Evolutionary conservation across 192 early-diverging fungal genomes (phyloP).

Genomic region (Coemansia sp.): DNA sequence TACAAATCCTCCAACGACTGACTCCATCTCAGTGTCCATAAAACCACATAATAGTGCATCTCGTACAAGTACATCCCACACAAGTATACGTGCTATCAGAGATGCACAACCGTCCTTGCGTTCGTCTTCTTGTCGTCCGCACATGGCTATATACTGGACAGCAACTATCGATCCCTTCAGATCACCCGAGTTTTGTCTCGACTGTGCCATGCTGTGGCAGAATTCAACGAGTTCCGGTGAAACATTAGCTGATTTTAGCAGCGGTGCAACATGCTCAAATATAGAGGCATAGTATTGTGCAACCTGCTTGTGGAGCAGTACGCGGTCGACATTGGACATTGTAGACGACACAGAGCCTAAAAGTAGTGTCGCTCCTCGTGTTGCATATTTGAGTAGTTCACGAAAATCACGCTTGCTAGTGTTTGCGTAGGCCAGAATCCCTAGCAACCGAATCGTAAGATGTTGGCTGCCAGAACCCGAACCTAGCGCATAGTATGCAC

Average conservation of each 20-base stretch:
- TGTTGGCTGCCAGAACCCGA: not conserved
- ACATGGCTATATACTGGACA: conserved; percentile 8
- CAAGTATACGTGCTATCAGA: conserved; percentile 13
- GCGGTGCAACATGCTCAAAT: conserved; percentile 1
- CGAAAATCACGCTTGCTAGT: conserved; percentile 34
- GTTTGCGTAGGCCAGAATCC: conserved; percentile 26
- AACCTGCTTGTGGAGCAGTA: not conserved
- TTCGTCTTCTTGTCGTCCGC: not conserved
- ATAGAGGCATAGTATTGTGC: conserved; percentile 22
- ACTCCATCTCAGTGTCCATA: not conserved
- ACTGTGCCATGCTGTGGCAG: conserved; percentile 13
- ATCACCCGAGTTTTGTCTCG: not conserved
- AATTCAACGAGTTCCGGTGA: conserved; percentile 47
- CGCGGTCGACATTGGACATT: not conserved
- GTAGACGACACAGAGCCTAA: not conserved
- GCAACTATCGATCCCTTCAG: conserved; percentile 8
- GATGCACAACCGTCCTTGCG: not conserved
- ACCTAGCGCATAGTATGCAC: conserved; percentile 46
- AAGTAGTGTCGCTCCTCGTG: not conserved
- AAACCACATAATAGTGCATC: not conserved
- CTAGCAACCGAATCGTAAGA: conserved; percentile 29
- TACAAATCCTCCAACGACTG: not conserved
- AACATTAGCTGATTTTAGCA: conserved; percentile 2
- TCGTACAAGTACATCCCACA: conserved; percentile 3
- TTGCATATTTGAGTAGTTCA: conserved; percentile 37